These are phyloP conservation scores for Plasmodium relictum DNA, from an alignment of 169 alveolate species.

Conservation along the genomic window DNA sequence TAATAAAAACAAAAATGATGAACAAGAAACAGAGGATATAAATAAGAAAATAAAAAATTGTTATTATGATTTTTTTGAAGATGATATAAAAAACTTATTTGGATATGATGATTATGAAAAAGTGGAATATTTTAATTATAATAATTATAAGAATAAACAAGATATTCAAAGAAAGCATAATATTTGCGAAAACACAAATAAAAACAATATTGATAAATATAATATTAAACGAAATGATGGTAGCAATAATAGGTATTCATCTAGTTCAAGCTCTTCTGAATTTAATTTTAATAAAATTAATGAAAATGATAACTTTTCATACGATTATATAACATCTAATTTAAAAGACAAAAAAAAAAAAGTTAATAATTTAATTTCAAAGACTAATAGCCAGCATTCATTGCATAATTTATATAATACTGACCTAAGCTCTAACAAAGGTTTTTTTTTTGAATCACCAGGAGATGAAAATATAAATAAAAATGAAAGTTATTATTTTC, in stretches of 20 bases:
- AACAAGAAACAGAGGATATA: background rate
- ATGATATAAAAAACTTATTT: conserved; percentile 27
- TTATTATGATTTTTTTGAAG: conserved; percentile 34
- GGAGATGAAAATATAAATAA: background rate
- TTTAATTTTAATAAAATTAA: too few relatives aligned
- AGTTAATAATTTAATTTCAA: too few relatives aligned
- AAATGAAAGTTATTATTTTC: background rate
- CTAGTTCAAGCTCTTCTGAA: too few relatives aligned
- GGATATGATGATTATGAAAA: conserved; percentile 2
- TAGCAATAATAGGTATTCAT: too few relatives aligned
- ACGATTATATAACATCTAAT: too few relatives aligned
- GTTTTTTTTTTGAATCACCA: background rate
- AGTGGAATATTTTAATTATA: conserved; percentile 1
- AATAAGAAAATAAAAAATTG: conserved; percentile 12
- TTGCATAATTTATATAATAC: background rate
- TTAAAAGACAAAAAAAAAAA: too few relatives aligned
- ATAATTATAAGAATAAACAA: background rate
- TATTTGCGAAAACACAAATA: too few relatives aligned
- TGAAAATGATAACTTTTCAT: too few relatives aligned
- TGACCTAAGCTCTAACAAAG: background rate
- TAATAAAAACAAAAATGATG: background rate
- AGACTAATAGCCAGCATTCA: background rate
- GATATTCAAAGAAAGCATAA: background rate
- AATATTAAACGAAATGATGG: too few relatives aligned
- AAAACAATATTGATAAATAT: too few relatives aligned